Percentiles rank a stretch among this genome's conserved stretches.
Evolutionary conservation across 768 basidiomycete genomes (phyloP).

Genomic region (Tricholoma bakamatsutake): DNA sequence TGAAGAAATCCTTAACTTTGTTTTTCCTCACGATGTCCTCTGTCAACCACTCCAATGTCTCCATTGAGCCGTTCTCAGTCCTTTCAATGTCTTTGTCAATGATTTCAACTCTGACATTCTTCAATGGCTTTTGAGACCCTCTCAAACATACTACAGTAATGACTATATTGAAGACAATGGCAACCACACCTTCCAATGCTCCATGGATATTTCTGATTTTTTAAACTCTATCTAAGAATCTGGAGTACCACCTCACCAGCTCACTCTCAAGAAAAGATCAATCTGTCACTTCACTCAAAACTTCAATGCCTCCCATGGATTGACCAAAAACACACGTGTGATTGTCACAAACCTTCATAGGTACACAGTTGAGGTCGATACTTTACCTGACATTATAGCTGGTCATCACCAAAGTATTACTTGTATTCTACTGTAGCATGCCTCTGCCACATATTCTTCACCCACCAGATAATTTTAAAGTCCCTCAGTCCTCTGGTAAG

Average conservation of each 20-base stretch:
- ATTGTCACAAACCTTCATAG: neutral
- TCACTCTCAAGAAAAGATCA: conserved; percentile 25
- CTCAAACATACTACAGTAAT: neutral
- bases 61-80: neutral
- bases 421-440: too few species aligned
- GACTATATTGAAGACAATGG: neutral
- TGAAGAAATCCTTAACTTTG: neutral
- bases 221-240: neutral
- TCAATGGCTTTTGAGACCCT: neutral
- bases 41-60: neutral
- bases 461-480: too few species aligned
- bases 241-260: neutral
- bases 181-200: neutral
- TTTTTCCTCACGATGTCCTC: neutral
- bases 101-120: neutral
- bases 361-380: too few species aligned
- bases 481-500: too few species aligned
- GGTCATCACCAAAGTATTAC: too few species aligned
- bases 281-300: conserved; percentile 32
- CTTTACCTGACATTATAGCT: too few species aligned
- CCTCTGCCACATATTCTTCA: too few species aligned
- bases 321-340: conserved; percentile 31
- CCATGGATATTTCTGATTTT: neutral
- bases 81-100: neutral
- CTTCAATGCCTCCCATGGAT: conserved; percentile 27